phyloP scores from a whole-genome alignment of 129 eudicot species.

The Saposhnikovia divaricata region DNA sequence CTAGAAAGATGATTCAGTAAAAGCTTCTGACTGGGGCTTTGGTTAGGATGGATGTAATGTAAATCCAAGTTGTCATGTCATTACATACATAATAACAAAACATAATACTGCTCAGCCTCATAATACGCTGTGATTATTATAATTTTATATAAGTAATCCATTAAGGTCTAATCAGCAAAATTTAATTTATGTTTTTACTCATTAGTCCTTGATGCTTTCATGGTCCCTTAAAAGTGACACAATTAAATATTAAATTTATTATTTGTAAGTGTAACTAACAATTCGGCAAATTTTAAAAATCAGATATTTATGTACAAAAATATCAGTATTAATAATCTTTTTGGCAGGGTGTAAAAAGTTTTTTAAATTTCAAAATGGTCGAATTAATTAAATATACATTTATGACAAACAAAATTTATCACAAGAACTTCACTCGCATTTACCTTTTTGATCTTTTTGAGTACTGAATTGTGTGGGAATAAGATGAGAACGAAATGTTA shows the following conservation, averaged over 20 bases:
- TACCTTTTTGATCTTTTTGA: not conserved
- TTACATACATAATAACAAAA: not conserved
- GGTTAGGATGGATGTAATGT: not conserved
- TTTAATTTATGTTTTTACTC: not conserved
- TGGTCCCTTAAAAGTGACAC: not conserved
- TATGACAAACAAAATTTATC: not conserved
- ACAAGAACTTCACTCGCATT: not conserved
- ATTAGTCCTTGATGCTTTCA: not conserved
- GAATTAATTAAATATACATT: too few relatives aligned
- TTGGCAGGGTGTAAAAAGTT: too few relatives aligned
- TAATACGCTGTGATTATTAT: not conserved
- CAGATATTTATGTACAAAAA: too few relatives aligned
- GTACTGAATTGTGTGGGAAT: not conserved
- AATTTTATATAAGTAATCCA: too few relatives aligned
- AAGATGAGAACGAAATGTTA: not conserved
- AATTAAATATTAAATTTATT: too few relatives aligned
- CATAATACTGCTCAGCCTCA: not conserved
- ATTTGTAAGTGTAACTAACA: too few relatives aligned
- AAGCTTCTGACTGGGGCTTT: constrained; percentile 5
- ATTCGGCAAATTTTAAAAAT: too few relatives aligned
- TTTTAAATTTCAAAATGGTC: too few relatives aligned
- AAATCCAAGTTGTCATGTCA: not conserved
- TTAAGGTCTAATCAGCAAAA: too few relatives aligned
- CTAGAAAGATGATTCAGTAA: not conserved
- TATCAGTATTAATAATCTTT: too few relatives aligned